Evolutionary conservation across 495 filamentous ascomycete genomes (phyloP).

Genomic region (Xylaria sp.): DNA sequence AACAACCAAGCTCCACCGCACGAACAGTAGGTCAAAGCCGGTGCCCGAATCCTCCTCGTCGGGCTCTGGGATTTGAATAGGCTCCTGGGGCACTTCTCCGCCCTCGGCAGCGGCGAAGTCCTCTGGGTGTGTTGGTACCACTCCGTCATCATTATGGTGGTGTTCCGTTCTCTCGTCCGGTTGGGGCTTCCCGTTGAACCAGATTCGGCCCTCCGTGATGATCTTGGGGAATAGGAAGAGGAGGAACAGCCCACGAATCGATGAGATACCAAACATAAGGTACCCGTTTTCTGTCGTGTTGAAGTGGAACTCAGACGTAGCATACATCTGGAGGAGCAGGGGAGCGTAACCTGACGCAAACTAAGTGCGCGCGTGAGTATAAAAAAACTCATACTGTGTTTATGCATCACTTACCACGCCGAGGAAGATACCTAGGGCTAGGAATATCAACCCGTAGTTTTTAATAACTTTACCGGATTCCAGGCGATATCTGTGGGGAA

Average conservation of each 20-base stretch:
- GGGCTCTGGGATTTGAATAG: slow-evolving; percentile 36
- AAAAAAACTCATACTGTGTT: not conserved
- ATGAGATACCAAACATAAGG: slow-evolving; percentile 59
- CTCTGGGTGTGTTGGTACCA: slow-evolving; percentile 43
- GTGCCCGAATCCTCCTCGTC: slow-evolving; percentile 42
- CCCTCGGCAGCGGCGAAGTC: slow-evolving; percentile 49
- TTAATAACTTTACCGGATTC: slow-evolving; percentile 47
- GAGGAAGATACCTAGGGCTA: slow-evolving; percentile 62
- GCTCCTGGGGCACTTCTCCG: slow-evolving; percentile 53
- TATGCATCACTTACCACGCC: slow-evolving; percentile 50
- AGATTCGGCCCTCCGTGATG: slow-evolving; percentile 55
- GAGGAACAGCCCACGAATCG: slow-evolving; percentile 61
- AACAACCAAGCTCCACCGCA: slow-evolving; percentile 57
- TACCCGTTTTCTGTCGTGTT: slow-evolving; percentile 59
- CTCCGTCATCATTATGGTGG: slow-evolving; percentile 23
- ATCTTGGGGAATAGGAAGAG: slow-evolving; percentile 62
- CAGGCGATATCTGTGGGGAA: slow-evolving; percentile 53
- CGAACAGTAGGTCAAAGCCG: slow-evolving; percentile 62
- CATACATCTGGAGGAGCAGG: slow-evolving; percentile 59
- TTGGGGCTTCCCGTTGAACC: slow-evolving; percentile 41
- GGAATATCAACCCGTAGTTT: slow-evolving; percentile 59
- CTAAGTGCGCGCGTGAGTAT: slow-evolving; percentile 17
- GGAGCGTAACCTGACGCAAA: slow-evolving; percentile 63
- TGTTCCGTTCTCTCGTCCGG: slow-evolving; percentile 4
- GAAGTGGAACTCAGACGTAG: slow-evolving; percentile 61